Conservation (phyloP, 164 flowering plant species). For the Kingdonia uniflora region DNA sequence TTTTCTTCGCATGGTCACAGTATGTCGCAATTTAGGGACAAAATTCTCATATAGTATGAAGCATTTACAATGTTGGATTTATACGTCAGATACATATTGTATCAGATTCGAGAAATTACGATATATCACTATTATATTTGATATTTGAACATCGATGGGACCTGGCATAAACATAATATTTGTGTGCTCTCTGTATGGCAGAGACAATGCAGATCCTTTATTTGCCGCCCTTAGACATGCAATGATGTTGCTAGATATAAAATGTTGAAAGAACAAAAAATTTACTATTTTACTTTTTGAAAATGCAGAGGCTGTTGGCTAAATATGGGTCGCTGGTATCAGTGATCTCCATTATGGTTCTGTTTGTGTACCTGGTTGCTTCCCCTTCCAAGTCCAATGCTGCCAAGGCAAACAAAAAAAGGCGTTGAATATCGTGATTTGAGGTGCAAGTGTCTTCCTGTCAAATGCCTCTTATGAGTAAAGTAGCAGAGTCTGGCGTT, state of each 20-base stretch:
- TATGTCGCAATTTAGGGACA: no score
- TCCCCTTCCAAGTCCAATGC: conserved; percentile 69
- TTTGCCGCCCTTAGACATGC: not conserved
- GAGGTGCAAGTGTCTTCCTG: not conserved
- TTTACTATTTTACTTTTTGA: not conserved
- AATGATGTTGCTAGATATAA: no score
- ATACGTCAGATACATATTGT: no score
- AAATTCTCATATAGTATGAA: no score
- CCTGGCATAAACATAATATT: no score
- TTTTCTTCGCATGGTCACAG: no score
- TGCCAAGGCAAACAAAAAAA: conserved; percentile 73
- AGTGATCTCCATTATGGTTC: conserved; percentile 47
- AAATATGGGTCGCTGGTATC: conserved; percentile 75
- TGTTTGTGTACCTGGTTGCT: conserved; percentile 56
- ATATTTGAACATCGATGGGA: no score
- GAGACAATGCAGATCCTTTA: not conserved
- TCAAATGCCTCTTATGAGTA: not conserved
- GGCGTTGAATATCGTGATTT: conserved; percentile 28
- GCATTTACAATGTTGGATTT: no score
- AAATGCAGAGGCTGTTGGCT: conserved; percentile 70
- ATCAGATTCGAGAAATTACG: no score
- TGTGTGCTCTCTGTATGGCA: no score
- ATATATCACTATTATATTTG: no score
- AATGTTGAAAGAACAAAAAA: no score
- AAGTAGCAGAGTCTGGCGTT: not conserved